A percentile compares a stretch with the other conserved stretches of the same genome.
These are phyloP conservation scores for Ambrosiella xylebori DNA, from an alignment of 2,329 filamentous ascomycete genomes.

Conservation along the genomic window DNA sequence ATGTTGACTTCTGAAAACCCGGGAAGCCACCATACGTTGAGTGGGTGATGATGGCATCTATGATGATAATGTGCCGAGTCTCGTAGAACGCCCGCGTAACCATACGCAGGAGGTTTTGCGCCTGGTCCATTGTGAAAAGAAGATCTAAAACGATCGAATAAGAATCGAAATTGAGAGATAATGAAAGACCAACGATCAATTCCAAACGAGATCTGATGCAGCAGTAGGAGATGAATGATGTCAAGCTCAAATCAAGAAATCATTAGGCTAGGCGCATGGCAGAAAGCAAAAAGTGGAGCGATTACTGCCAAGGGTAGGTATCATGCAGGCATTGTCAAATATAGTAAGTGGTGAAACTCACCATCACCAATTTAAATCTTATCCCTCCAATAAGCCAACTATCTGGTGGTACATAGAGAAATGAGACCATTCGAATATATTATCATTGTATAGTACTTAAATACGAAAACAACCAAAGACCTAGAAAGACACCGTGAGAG, in stretches of 20 bases:
- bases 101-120: constrained; percentile 68
- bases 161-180: background rate
- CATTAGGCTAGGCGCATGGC: too few species aligned
- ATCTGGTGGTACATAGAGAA: background rate
- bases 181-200: too few species aligned
- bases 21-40: constrained; percentile 40
- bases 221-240: too few species aligned
- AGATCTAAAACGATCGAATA: background rate
- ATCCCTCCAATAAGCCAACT: too few species aligned
- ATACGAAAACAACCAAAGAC: background rate
- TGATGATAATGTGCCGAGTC: constrained; percentile 65
- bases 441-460: background rate
- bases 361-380: too few species aligned
- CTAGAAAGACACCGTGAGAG: background rate
- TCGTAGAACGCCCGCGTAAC: constrained; percentile 76
- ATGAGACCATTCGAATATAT: background rate
- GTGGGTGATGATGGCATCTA: constrained; percentile 76
- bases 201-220: too few species aligned
- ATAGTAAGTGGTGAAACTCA: too few species aligned
- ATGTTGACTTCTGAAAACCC: background rate
- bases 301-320: too few species aligned
- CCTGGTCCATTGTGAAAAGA: constrained; percentile 29
- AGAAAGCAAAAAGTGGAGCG: too few species aligned
- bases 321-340: too few species aligned
- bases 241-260: too few species aligned